Base-by-base conservation (phyloP, 805 yeast species). In the Debaryomyces prosopidis region DNA sequence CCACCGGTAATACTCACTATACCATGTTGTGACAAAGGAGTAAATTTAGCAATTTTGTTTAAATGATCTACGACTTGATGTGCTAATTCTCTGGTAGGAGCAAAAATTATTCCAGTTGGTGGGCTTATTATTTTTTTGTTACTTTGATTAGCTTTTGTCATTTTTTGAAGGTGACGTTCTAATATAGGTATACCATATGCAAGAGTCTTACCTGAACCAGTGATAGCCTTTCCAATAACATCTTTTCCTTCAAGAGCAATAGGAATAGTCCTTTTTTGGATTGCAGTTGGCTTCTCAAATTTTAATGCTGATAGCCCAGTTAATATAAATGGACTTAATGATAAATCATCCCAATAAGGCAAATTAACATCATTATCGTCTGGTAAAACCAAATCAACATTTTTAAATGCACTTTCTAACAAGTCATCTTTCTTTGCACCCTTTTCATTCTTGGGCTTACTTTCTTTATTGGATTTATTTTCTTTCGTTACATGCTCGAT, bases 71-170 rank as follows among this genome's bases (percentile, higher is more conserved):
- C 82, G 40, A 94, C 97, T 68, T 94, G 99, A 52, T 87, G 92
- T 0, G 96, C 98, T 57, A 94, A 76, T 64, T 94, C 99, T 74
- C 99, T 80, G 0, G 99, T 94, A 27, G 99, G 99, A 0, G 96
- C 86, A 59, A 94, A 87, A 23, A 94, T 79, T 10, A 94, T 71
- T 4, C 90, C 98, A 4, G 82, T 69, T 3, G 96, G 91, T 17
- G 75, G 58, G 14, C 57, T 61, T 3, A 55, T 47, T 17, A 58
- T 62, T 4, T 60, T 53, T 7, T 52, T 40, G 4, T 40, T 41
- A 30, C 53, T 52, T 10, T 48, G 43, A 41, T 55, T 50, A 32
- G 55, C 47, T 19, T 43, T 40, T 4, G 47, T 49, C 27, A 56
- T 41, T 8, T 64, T 62, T 12, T 54, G 45, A 15, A 82, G 54